Evolutionary conservation across 31 red algal genomes (phyloP).

Genomic region (Odonthalia washingtoniensis): DNA sequence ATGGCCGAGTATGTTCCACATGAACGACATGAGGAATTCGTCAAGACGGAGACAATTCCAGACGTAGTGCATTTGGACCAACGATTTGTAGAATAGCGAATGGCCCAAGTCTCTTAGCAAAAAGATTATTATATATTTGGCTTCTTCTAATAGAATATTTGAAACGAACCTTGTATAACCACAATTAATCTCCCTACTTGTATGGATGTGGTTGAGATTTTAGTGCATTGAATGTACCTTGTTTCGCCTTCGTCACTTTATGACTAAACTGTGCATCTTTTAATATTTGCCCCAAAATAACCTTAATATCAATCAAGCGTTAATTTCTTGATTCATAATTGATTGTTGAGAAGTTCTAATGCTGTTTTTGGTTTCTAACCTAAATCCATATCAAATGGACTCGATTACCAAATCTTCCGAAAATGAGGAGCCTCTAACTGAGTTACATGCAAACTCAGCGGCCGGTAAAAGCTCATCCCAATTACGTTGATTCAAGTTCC

Average conservation of each 20-base stretch:
- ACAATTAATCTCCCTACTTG: background rate
- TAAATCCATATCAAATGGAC: background rate
- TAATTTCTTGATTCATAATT: no score
- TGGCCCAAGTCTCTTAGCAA: background rate
- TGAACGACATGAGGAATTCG: conserved; percentile 21
- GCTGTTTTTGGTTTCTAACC: background rate
- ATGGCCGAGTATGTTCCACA: conserved; percentile 15
- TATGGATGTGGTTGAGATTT: background rate
- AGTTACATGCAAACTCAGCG: conserved; percentile 9
- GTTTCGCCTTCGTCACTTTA: conserved; percentile 5
- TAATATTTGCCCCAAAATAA: no score
- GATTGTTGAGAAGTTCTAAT: background rate
- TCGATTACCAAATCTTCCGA: background rate
- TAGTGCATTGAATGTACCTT: background rate
- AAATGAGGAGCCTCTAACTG: no score
- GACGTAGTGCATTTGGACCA: conserved; percentile 13
- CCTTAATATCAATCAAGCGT: no score
- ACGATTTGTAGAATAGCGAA: conserved; percentile 6
- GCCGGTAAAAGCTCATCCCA: background rate
- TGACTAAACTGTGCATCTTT: conserved; percentile 27
- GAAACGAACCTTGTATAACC: background rate
- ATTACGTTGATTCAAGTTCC: background rate
- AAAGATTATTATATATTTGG: conserved; percentile 3
- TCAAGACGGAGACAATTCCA: background rate
- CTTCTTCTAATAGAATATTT: background rate